These are phyloP conservation scores for Macrophomina pseudophaseolina DNA, from an alignment of 2,329 filamentous ascomycete species.

Conservation along the genomic window DNA sequence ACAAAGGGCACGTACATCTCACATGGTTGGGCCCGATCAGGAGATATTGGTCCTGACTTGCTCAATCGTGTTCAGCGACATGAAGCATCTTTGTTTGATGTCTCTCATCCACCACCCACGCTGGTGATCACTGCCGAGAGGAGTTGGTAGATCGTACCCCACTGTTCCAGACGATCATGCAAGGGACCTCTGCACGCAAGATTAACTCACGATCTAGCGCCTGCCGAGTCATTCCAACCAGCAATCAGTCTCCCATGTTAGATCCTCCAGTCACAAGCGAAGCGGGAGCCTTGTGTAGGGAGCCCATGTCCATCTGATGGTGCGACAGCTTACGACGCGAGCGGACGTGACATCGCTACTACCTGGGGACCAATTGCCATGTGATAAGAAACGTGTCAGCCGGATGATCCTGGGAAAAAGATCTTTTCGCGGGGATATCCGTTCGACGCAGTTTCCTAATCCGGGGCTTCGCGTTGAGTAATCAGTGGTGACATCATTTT, in stretches of 20 bases:
- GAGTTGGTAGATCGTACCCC: not conserved
- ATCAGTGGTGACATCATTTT: not conserved
- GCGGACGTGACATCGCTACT: not conserved
- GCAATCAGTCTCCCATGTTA: not conserved
- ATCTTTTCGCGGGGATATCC: not conserved
- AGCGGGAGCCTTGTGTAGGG: not conserved
- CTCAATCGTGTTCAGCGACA: not conserved
- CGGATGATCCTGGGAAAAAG: not conserved
- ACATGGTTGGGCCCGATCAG: not conserved
- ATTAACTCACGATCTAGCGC: not conserved
- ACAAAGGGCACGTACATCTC: no score
- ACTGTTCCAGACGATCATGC: constrained; percentile 12
- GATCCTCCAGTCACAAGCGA: not conserved
- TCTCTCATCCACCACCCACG: not conserved
- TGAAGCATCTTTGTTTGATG: not conserved
- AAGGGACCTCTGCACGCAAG: constrained; percentile 6
- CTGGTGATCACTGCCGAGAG: constrained; percentile 6
- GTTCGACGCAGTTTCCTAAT: not conserved
- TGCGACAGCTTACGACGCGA: not conserved
- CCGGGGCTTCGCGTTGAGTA: not conserved
- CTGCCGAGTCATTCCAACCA: not conserved
- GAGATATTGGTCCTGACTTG: not conserved
- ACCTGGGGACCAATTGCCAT: not conserved
- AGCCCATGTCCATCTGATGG: no score
- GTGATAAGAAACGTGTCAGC: constrained; percentile 2